A percentile compares a stretch with the other conserved stretches of the same genome.
phyloP scores from a whole-genome alignment of 345 rosid species.

The Sonneratia alba region DNA sequence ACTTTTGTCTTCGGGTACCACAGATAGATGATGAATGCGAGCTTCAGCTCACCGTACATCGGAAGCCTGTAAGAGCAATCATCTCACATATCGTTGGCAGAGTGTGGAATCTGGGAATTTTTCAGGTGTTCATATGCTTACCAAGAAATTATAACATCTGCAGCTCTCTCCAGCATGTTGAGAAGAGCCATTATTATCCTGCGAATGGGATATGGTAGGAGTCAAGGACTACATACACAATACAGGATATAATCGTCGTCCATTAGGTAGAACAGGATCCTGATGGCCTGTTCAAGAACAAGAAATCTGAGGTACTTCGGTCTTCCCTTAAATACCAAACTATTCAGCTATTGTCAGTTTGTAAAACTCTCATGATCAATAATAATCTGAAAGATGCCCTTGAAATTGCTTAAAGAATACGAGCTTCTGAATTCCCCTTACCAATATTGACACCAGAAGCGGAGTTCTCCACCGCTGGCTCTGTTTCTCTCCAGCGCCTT shows the following conservation, averaged over 20 bases:
- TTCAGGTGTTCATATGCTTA: conserved; percentile 4
- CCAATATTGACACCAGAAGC: conserved; percentile 28
- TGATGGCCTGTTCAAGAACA: no score
- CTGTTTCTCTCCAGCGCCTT: conserved; percentile 17
- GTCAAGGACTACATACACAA: no score
- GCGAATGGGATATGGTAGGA: conserved; percentile 6
- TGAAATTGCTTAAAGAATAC: no score
- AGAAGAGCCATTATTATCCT: conserved; percentile 42
- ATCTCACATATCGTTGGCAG: background rate
- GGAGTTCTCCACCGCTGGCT: conserved; percentile 15
- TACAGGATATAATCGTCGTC: no score
- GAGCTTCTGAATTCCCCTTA: background rate
- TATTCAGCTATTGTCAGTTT: no score
- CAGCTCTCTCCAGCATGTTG: conserved; percentile 33
- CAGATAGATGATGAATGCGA: conserved; percentile 31
- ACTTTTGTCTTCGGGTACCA: conserved; percentile 40
- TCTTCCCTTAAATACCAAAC: no score
- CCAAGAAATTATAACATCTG: conserved; percentile 38
- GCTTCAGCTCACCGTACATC: conserved; percentile 34
- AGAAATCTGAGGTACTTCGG: no score
- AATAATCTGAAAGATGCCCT: no score
- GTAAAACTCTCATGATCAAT: no score
- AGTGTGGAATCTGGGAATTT: background rate
- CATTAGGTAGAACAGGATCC: no score
- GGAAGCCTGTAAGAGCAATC: conserved; percentile 22